phyloP scores from a whole-genome alignment of 768 basidiomycete species.

The Leccinum longicurvipes region DNA sequence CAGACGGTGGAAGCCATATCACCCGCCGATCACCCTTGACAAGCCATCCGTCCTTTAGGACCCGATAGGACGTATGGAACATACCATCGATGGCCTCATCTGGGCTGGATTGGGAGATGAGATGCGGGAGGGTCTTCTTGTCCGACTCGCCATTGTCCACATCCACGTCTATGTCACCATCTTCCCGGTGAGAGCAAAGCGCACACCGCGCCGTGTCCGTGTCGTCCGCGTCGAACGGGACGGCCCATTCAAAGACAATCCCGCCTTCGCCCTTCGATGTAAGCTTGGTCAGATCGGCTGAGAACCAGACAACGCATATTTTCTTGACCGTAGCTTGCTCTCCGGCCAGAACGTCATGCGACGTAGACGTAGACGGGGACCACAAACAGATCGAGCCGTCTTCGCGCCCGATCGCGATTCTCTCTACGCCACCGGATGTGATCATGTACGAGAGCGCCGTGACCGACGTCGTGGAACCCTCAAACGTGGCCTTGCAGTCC shows the following conservation, averaged over 20 bases:
- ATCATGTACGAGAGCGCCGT: constrained; percentile 15
- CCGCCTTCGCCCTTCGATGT: constrained; percentile 6
- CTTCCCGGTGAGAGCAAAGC: not conserved
- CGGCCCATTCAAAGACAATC: constrained; percentile 4
- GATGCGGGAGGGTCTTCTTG: not conserved
- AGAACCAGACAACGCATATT: constrained; percentile 8
- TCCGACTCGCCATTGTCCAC: not conserved
- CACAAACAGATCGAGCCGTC: constrained; percentile 20
- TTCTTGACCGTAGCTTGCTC: constrained; percentile 6
- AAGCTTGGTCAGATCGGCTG: constrained; percentile 1
- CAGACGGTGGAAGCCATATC: constrained; percentile 9
- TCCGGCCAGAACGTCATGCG: constrained; percentile 3
- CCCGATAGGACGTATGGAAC: constrained; percentile 9
- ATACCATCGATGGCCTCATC: constrained; percentile 5
- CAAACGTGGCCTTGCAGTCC: constrained; percentile 8
- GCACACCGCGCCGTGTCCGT: not conserved
- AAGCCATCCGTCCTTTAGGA: constrained; percentile 22
- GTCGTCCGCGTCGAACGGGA: constrained; percentile 1
- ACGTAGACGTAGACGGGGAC: constrained; percentile 12
- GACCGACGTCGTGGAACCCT: constrained; percentile 3
- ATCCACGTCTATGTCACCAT: too few relatives aligned
- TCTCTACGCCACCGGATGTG: not conserved
- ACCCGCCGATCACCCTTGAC: constrained; percentile 15
- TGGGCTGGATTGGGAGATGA: constrained; percentile 6
- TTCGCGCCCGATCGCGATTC: constrained; percentile 15